Percentiles rank a stretch among this genome's conserved stretches.
Evolutionary conservation across 2,329 filamentous ascomycete species (phyloP).

Genomic region (Fusarium sp.): DNA sequence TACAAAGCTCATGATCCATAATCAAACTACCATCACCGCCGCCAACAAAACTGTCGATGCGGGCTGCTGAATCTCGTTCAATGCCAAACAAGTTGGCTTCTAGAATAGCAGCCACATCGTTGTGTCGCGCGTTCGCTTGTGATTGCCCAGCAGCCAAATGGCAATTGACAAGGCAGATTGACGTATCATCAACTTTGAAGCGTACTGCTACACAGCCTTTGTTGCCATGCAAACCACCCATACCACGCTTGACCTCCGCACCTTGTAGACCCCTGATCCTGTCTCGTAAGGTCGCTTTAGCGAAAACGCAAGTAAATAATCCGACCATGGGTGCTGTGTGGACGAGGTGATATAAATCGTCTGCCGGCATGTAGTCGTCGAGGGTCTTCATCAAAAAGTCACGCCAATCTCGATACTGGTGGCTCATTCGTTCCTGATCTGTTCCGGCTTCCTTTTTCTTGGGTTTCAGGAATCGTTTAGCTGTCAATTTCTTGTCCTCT

Average conservation of each 20-base stretch:
- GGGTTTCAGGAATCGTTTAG: slow-evolving; percentile 92
- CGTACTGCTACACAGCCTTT: slow-evolving; percentile 93
- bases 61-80: slow-evolving; percentile 73
- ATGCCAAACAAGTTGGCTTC: slow-evolving; percentile 80
- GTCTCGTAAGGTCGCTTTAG: slow-evolving; percentile 81
- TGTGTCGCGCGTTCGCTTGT: slow-evolving; percentile 90
- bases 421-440: slow-evolving; percentile 92
- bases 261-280: slow-evolving; percentile 82
- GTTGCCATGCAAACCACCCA: slow-evolving; percentile 95
- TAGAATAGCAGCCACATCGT: slow-evolving; percentile 89
- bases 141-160: slow-evolving; percentile 95
- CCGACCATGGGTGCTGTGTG: slow-evolving; percentile 91
- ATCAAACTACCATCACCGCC: slow-evolving; percentile 97
- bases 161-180: slow-evolving; percentile 96
- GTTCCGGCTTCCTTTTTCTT: slow-evolving; percentile 86
- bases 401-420: slow-evolving; percentile 96
- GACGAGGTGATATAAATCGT: slow-evolving; percentile 84
- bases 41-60: slow-evolving; percentile 83
- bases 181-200: slow-evolving; percentile 94
- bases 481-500: slow-evolving; percentile 96
- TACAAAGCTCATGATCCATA: slow-evolving; percentile 96
- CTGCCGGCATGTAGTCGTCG: slow-evolving; percentile 82
- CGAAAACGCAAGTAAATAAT: slow-evolving; percentile 94
- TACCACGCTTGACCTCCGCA: slow-evolving; percentile 91
- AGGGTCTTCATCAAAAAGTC: slow-evolving; percentile 86